These are phyloP conservation scores for Sporobolomyces pararoseus DNA, from an alignment of 768 basidiomycete genomes.

Conservation along the genomic window DNA sequence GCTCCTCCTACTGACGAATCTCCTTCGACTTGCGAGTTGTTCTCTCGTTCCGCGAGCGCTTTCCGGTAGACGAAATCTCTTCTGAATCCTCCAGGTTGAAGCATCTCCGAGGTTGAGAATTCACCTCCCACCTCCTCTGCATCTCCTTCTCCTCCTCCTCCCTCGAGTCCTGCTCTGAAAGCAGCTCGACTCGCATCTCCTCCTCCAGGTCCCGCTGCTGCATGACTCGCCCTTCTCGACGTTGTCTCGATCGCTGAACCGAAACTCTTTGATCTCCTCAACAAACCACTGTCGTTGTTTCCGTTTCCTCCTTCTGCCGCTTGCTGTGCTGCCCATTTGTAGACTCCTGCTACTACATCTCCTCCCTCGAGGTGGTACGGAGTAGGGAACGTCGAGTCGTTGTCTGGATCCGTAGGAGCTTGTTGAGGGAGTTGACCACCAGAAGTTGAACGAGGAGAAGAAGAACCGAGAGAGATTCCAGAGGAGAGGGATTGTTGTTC, in stretches of 20 bases:
- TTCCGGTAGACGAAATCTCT: slow-evolving; percentile 39
- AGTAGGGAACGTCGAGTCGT: slow-evolving; percentile 33
- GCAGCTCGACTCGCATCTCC: slow-evolving; percentile 8
- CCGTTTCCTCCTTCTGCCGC: slow-evolving; percentile 1
- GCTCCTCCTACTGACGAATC: neutral
- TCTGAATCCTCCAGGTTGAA: slow-evolving; percentile 41
- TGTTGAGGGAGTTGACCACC: slow-evolving; percentile 35
- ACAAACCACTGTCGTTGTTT: neutral
- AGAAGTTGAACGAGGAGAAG: neutral
- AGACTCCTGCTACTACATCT: slow-evolving; percentile 34
- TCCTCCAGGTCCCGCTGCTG: slow-evolving; percentile 1
- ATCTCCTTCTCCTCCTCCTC: slow-evolving; percentile 1
- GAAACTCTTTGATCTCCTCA: slow-evolving; percentile 20
- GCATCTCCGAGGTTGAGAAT: slow-evolving; percentile 33
- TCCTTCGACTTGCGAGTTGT: slow-evolving; percentile 1
- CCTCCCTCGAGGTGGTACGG: slow-evolving; percentile 41
- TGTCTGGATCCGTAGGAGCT: neutral
- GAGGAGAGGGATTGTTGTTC: slow-evolving; percentile 38
- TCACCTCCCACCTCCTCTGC: slow-evolving; percentile 1
- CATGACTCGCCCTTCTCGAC: slow-evolving; percentile 6
- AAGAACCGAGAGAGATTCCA: slow-evolving; percentile 18
- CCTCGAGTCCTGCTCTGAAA: slow-evolving; percentile 22
- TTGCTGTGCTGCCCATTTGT: slow-evolving; percentile 34
- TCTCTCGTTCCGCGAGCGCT: slow-evolving; percentile 1
- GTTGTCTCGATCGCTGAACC: slow-evolving; percentile 7